A percentile compares a stretch with the other conserved stretches of the same genome.
These are phyloP conservation scores for Aureobasidium sp. DNA, from an alignment of 2,329 filamentous ascomycete genomes.

Conservation along the genomic window DNA sequence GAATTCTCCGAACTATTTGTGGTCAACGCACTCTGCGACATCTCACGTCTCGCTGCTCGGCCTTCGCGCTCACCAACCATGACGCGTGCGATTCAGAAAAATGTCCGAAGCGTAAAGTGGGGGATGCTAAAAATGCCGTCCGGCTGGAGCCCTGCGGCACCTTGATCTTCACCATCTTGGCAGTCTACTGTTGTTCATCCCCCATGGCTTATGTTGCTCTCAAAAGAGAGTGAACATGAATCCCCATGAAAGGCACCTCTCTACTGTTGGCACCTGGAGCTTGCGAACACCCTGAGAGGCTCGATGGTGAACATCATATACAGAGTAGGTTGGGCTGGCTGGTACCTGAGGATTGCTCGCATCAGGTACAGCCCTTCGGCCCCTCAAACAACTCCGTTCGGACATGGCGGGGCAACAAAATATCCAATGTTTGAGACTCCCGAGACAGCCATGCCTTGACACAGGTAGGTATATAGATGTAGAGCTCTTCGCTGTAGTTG, in stretches of 20 bases:
- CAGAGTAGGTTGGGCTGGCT: background rate
- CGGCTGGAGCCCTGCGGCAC: slow-evolving; percentile 4
- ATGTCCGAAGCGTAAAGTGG: slow-evolving; percentile 10
- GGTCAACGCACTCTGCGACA: background rate
- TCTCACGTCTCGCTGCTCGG: slow-evolving; percentile 11
- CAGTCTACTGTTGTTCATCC: background rate
- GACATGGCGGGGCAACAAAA: slow-evolving; percentile 9
- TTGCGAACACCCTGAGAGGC: background rate
- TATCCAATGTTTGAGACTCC: slow-evolving; percentile 3
- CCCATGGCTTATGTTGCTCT: background rate
- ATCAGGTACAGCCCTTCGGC: slow-evolving; percentile 12
- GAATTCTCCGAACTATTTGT: slow-evolving; percentile 4
- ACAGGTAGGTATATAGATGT: slow-evolving; percentile 9
- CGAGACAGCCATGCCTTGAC: background rate
- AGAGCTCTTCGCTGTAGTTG: background rate
- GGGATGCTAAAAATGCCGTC: slow-evolving; percentile 11
- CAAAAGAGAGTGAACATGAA: background rate
- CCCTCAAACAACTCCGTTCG: slow-evolving; percentile 13
- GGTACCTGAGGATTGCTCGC: slow-evolving; percentile 12
- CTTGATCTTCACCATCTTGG: slow-evolving; percentile 9
- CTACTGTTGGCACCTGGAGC: background rate
- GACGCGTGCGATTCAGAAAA: slow-evolving; percentile 3
- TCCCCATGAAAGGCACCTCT: background rate
- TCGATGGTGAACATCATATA: background rate
- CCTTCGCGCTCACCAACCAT: slow-evolving; percentile 2